Evolutionary conservation across 257 asterid species (phyloP).

Genomic region (Apocynum venetum): DNA sequence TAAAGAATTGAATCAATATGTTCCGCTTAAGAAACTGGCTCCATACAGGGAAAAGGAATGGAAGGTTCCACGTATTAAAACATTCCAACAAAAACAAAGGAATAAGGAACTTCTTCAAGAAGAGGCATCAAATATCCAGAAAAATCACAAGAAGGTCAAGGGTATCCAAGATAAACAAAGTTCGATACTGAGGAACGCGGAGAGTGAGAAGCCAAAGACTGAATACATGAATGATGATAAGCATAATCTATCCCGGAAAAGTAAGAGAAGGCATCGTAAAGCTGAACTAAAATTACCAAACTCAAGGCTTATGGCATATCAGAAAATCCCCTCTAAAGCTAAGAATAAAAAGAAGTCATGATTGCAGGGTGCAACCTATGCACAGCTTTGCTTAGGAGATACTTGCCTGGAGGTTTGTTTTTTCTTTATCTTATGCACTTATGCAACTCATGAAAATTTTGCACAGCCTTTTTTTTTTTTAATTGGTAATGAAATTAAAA

Average conservation of each 20-base stretch:
- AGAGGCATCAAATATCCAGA: slow-evolving; percentile 14
- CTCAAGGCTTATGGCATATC: slow-evolving; percentile 55
- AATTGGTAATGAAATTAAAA: background rate
- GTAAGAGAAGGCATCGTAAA: slow-evolving; percentile 47
- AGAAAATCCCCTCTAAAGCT: slow-evolving; percentile 43
- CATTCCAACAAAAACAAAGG: slow-evolving; percentile 36
- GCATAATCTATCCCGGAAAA: slow-evolving; percentile 34
- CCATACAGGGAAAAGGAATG: slow-evolving; percentile 77
- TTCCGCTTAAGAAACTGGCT: slow-evolving; percentile 70
- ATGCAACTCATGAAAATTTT: background rate
- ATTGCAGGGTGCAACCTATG: background rate
- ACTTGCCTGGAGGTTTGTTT: background rate
- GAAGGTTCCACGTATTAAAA: slow-evolving; percentile 62
- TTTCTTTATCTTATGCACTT: background rate
- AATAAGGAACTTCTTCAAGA: slow-evolving; percentile 13
- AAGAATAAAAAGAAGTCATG: slow-evolving; percentile 46
- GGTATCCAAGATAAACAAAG: slow-evolving; percentile 17
- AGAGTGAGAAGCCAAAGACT: slow-evolving; percentile 20
- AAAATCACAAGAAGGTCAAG: slow-evolving; percentile 24
- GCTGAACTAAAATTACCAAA: slow-evolving; percentile 48
- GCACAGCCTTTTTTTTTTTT: background rate
- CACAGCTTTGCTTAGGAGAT: slow-evolving; percentile 14
- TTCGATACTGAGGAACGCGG: slow-evolving; percentile 21
- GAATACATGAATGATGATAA: slow-evolving; percentile 29
- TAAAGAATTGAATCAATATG: slow-evolving; percentile 70